Conservation (phyloP, 1,284 basidiomycete genomes). For the Microbotryomycetes sp. region DNA sequence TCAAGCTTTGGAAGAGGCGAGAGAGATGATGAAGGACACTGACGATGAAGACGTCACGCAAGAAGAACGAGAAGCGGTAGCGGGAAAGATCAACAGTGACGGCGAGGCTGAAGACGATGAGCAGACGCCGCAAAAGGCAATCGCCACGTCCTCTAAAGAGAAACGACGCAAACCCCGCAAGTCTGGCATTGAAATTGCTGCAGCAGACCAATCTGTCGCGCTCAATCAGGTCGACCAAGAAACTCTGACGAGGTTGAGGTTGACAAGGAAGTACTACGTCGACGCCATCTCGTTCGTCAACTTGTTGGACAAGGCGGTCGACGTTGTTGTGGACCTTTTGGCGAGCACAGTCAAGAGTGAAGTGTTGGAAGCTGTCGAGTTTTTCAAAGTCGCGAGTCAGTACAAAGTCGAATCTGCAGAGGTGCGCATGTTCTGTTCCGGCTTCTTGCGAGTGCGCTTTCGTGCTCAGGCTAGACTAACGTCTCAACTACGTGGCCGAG, state of each 20-base stretch:
- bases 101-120: conserved; percentile 41
- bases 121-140: conserved; percentile 44
- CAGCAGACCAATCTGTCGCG: conserved; percentile 55
- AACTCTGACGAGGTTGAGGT: conserved; percentile 60
- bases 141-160: conserved; percentile 36
- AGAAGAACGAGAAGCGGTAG: conserved; percentile 25
- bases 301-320: conserved; percentile 58
- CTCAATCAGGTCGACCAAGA: conserved; percentile 34
- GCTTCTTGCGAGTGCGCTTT: not conserved
- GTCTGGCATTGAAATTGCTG: conserved; percentile 49
- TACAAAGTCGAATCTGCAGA: conserved; percentile 74
- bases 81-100: conserved; percentile 38
- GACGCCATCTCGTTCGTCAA: conserved; percentile 84
- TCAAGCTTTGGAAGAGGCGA: conserved; percentile 35
- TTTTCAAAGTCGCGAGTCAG: conserved; percentile 77
- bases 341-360: conserved; percentile 89
- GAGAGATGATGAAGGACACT: conserved; percentile 34
- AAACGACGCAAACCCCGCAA: conserved; percentile 18
- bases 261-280: conserved; percentile 77
- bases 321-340: conserved; percentile 70
- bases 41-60: conserved; percentile 44
- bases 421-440: conserved; percentile 43
- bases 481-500: no score
- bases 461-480: not conserved
- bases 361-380: conserved; percentile 90